These are phyloP conservation scores for Clitoria ternatea DNA, from an alignment of 306 rosid species.

Conservation along the genomic window DNA sequence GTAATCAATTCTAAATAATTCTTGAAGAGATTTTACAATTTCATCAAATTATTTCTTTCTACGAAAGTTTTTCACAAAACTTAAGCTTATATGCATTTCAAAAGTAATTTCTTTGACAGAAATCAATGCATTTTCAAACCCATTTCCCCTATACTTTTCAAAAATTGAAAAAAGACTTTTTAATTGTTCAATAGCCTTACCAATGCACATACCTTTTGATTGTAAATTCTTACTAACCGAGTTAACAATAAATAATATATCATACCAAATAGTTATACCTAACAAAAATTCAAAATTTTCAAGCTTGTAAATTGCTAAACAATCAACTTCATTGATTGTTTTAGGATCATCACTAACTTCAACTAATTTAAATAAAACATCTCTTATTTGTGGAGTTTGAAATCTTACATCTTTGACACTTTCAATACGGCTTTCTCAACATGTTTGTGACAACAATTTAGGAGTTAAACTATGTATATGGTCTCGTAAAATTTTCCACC, in stretches of 20 bases:
- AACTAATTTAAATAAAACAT: no score
- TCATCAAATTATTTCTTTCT: neutral
- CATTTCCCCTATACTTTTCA: neutral
- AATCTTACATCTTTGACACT: neutral
- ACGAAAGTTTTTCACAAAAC: neutral
- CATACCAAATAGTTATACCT: no score
- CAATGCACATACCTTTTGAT: no score
- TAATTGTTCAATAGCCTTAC: no score
- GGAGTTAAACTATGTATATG: neutral
- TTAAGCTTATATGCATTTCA: no score
- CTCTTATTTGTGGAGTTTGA: no score
- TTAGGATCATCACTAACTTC: no score
- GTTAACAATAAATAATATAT: no score
- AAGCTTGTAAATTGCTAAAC: no score
- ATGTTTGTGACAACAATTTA: neutral
- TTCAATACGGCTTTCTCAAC: neutral
- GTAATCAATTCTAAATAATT: neutral
- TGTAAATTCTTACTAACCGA: neutral
- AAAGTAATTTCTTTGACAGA: neutral
- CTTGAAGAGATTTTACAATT: neutral
- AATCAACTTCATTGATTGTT: no score
- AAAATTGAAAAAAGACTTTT: neutral
- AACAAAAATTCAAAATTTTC: no score
- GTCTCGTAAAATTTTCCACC: neutral
- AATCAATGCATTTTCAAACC: neutral